Conservation (phyloP, 1,284 basidiomycete genomes). For the Macrocystidia cucumis region DNA sequence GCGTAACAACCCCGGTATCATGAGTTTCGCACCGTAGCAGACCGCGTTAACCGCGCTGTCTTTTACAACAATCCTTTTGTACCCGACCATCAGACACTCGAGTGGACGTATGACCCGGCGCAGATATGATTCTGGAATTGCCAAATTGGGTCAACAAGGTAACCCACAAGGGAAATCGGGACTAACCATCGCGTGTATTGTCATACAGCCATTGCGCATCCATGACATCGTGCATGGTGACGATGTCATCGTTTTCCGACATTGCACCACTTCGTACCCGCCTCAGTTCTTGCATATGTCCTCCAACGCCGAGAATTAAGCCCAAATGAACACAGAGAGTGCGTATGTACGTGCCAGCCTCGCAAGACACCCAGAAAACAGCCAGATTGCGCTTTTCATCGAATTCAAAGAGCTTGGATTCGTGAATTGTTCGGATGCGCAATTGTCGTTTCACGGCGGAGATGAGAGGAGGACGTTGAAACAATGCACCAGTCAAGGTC, state of each 20-base stretch:
- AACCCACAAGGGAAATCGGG: neutral
- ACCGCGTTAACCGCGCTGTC: constrained; percentile 99
- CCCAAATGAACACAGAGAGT: constrained; percentile 98
- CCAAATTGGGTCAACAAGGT: constrained; percentile 7
- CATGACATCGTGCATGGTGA: constrained; percentile 99
- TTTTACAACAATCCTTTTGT: constrained; percentile 99
- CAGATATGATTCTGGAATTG: constrained; percentile 80
- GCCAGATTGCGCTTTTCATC: constrained; percentile 96
- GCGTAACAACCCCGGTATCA: constrained; percentile 97
- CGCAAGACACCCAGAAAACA: constrained; percentile 98
- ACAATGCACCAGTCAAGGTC: constrained; percentile 96
- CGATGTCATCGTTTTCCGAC: constrained; percentile 96
- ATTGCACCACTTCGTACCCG: constrained; percentile 94
- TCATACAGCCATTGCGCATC: constrained; percentile 99
- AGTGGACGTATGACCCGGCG: constrained; percentile 93
- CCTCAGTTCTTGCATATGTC: constrained; percentile 99
- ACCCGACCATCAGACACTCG: constrained; percentile 90
- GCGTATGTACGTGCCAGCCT: constrained; percentile 98
- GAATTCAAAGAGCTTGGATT: constrained; percentile 94
- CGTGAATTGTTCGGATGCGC: constrained; percentile 96
- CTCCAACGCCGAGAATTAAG: constrained; percentile 91
- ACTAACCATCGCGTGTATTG: constrained; percentile 92
- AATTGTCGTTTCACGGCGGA: constrained; percentile 99
- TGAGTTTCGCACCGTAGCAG: constrained; percentile 99
- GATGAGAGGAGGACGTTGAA: constrained; percentile 98